These are phyloP conservation scores for Diatrype stigma DNA, from an alignment of 2,329 filamentous ascomycete genomes.

Conservation along the genomic window DNA sequence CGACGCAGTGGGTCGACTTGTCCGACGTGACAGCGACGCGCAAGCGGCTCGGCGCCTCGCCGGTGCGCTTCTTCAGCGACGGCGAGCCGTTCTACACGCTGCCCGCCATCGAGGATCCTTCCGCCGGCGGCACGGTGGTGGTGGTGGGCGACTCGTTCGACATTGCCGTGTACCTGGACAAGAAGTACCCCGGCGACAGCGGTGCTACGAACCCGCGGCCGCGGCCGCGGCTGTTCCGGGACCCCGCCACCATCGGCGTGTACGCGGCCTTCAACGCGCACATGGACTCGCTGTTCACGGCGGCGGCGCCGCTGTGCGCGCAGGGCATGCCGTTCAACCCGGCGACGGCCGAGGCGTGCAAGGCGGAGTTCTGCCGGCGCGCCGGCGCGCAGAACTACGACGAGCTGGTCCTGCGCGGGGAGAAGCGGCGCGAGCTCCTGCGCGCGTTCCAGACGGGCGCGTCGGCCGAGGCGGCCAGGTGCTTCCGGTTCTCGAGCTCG, in stretches of 20 bases:
- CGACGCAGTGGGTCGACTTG: conserved; percentile 45
- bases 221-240: conserved; percentile 50
- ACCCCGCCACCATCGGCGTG: conserved; percentile 25
- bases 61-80: conserved; percentile 51
- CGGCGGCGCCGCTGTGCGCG: conserved; percentile 36
- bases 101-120: conserved; percentile 49
- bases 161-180: conserved; percentile 57
- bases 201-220: too few species aligned
- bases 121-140: conserved; percentile 30
- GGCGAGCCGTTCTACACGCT: conserved; percentile 58
- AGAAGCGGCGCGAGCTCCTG: conserved; percentile 14
- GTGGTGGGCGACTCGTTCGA: conserved; percentile 61
- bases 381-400: conserved; percentile 42
- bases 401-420: conserved; percentile 23
- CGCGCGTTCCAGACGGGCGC: conserved; percentile 3
- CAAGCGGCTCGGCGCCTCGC: conserved; percentile 37
- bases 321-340: conserved; percentile 48
- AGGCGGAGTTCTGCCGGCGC: conserved; percentile 45
- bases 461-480: conserved; percentile 16
- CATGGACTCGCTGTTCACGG: conserved; percentile 51
- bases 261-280: conserved; percentile 50
- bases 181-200: conserved; percentile 43
- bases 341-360: conserved; percentile 36
- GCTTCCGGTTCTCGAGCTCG: conserved; percentile 10
- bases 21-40: conserved; percentile 49